phyloP scores from a whole-genome alignment of 805 yeast species.

The Saturnispora ahearnii region DNA sequence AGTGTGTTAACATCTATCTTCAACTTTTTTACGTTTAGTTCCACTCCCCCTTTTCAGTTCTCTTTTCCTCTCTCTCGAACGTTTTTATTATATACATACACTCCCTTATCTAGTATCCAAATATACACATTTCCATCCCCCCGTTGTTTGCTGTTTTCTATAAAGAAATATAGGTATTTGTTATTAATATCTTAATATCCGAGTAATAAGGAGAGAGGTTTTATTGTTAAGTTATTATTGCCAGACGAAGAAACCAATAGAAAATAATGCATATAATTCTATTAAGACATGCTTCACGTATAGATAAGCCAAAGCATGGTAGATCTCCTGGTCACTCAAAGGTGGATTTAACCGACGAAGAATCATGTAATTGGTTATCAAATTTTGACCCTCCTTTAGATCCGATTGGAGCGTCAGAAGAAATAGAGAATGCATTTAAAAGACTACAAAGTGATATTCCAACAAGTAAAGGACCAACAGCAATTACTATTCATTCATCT shows the following conservation, averaged over 20 bases:
- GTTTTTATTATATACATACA: too few relatives aligned
- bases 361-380: slow-evolving; percentile 27
- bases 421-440: slow-evolving; percentile 24
- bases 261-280: slow-evolving; percentile 27
- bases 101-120: too few relatives aligned
- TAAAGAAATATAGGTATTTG: too few relatives aligned
- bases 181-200: too few relatives aligned
- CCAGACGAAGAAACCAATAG: background rate
- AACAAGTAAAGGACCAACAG: slow-evolving; percentile 8
- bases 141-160: too few relatives aligned
- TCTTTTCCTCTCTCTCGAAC: too few relatives aligned
- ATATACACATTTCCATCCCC: too few relatives aligned
- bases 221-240: background rate
- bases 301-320: slow-evolving; percentile 21
- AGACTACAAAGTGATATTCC: slow-evolving; percentile 21
- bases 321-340: slow-evolving; percentile 10
- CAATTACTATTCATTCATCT: slow-evolving; percentile 30
- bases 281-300: slow-evolving; percentile 27
- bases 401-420: slow-evolving; percentile 15
- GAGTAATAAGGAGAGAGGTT: background rate
- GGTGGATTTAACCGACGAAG: slow-evolving; percentile 3
- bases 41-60: too few relatives aligned
- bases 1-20: background rate
- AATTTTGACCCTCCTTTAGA: slow-evolving; percentile 31
- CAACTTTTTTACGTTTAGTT: too few relatives aligned